A percentile compares a stretch with the other conserved stretches of the same genome.
Conservation (phyloP, 345 rosid genomes). For the Ailanthus altissimus region DNA sequence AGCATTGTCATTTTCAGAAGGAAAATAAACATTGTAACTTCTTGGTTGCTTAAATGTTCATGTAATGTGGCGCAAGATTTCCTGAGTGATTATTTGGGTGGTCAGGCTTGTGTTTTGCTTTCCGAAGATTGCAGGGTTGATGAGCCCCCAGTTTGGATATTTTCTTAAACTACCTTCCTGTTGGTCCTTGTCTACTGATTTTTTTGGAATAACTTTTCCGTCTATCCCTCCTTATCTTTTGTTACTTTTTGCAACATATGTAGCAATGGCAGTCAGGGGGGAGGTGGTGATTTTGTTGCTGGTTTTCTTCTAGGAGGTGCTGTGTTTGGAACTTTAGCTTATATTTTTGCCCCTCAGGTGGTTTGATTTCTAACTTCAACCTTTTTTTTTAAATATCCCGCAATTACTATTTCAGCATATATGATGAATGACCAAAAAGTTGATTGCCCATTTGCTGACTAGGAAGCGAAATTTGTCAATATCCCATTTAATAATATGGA, state of each 20-base stretch:
- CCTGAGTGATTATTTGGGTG: too few species aligned
- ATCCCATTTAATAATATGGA: neutral
- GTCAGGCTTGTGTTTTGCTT: neutral
- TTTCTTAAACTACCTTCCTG: neutral
- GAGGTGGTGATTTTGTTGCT: conserved; percentile 72
- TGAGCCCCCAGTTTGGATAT: neutral
- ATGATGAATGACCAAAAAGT: neutral
- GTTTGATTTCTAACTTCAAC: conserved; percentile 13
- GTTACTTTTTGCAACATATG: conserved; percentile 11
- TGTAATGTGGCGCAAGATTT: too few species aligned
- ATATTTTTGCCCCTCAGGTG: conserved; percentile 91
- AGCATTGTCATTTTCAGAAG: neutral
- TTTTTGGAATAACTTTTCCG: neutral
- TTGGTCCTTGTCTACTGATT: neutral
- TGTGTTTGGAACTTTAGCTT: conserved; percentile 72
- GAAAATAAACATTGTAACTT: neutral
- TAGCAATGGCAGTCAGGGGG: conserved; percentile 60
- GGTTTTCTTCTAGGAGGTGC: conserved; percentile 95
- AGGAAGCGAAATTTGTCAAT: neutral
- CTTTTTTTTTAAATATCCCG: conserved; percentile 10
- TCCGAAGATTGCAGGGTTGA: neutral
- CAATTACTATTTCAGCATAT: neutral
- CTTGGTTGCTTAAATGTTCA: neutral
- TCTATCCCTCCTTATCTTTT: neutral
- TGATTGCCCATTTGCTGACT: neutral